phyloP scores from a whole-genome alignment of 2,329 filamentous ascomycete genomes.

The Stagonosporopsis cucurbitacearum region DNA sequence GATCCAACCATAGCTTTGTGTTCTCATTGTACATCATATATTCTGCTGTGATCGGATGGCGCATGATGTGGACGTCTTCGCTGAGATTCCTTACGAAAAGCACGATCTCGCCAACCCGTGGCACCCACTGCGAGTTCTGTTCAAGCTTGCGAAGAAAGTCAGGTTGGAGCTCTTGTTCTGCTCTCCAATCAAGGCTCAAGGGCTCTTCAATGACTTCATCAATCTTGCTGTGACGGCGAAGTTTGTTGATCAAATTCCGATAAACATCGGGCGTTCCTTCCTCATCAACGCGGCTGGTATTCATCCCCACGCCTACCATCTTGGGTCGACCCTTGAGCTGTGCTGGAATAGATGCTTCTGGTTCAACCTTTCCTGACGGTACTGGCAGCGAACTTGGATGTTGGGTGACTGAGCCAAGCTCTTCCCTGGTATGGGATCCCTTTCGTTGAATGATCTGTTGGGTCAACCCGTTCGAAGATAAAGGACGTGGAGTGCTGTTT shows the following conservation, averaged over 20 bases:
- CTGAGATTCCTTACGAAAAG: conserved; percentile 55
- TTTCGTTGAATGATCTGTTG: background rate
- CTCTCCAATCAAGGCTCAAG: conserved; percentile 63
- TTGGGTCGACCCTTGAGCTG: conserved; percentile 31
- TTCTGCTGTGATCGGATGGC: conserved; percentile 29
- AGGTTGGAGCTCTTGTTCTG: conserved; percentile 54
- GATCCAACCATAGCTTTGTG: conserved; percentile 40
- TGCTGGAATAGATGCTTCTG: background rate
- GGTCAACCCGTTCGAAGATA: background rate
- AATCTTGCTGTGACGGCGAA: conserved; percentile 51
- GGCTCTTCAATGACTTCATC: conserved; percentile 58
- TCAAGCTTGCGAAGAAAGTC: conserved; percentile 52
- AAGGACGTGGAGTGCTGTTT: background rate
- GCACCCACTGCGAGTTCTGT: conserved; percentile 58
- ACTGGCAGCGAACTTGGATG: background rate
- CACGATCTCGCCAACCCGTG: conserved; percentile 64
- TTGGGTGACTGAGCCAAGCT: background rate
- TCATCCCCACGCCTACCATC: conserved; percentile 24
- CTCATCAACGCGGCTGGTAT: conserved; percentile 50
- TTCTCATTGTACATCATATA: conserved; percentile 34
- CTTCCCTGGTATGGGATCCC: background rate
- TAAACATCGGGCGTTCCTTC: conserved; percentile 64
- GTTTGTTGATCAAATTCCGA: conserved; percentile 56
- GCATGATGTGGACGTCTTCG: conserved; percentile 36
- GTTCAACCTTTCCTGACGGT: background rate